Conservation (phyloP, 352 stramenopile genomes). For the Peronospora belbahrii region DNA sequence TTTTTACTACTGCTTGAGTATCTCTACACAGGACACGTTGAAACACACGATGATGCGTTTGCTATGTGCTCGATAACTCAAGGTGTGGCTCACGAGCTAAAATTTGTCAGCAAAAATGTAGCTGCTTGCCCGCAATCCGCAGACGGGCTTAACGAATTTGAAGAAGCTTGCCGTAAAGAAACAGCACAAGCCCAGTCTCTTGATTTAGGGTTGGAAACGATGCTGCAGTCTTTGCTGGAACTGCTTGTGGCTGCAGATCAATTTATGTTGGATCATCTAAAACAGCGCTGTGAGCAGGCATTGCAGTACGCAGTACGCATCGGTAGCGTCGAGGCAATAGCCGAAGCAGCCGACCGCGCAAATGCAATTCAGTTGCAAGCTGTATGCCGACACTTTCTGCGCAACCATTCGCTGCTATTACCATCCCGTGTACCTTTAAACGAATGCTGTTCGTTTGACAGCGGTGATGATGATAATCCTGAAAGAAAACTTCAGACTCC, state of each 20-base stretch:
- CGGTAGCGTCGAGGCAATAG: constrained; percentile 84
- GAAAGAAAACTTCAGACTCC: constrained; percentile 11
- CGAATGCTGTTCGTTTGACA: constrained; percentile 16
- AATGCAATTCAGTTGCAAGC: constrained; percentile 88
- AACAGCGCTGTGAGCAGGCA: constrained; percentile 89
- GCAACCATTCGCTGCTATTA: constrained; percentile 56
- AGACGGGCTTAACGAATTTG: constrained; percentile 29
- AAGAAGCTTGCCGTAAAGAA: constrained; percentile 17
- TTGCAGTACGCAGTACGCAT: constrained; percentile 75
- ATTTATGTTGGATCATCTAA: constrained; percentile 96
- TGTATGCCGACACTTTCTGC: constrained; percentile 89
- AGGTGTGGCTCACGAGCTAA: constrained; percentile 3
- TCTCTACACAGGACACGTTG: constrained; percentile 85
- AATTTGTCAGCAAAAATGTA: constrained; percentile 22
- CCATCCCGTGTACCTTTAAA: constrained; percentile 1
- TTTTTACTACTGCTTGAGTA: constrained; percentile 93
- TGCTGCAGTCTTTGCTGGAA: constrained; percentile 75
- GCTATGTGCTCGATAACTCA: constrained; percentile 13
- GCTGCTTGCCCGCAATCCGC: constrained; percentile 25
- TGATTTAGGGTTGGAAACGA: constrained; percentile 24
- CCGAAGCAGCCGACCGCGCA: constrained; percentile 84
- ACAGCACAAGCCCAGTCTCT: constrained; percentile 6
- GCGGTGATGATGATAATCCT: constrained; percentile 4
- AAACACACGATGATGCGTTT: constrained; percentile 28
- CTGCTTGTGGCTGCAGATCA: constrained; percentile 90